phyloP scores from a whole-genome alignment of 2,329 filamentous ascomycete species.

The Aspergillus melleus region DNA sequence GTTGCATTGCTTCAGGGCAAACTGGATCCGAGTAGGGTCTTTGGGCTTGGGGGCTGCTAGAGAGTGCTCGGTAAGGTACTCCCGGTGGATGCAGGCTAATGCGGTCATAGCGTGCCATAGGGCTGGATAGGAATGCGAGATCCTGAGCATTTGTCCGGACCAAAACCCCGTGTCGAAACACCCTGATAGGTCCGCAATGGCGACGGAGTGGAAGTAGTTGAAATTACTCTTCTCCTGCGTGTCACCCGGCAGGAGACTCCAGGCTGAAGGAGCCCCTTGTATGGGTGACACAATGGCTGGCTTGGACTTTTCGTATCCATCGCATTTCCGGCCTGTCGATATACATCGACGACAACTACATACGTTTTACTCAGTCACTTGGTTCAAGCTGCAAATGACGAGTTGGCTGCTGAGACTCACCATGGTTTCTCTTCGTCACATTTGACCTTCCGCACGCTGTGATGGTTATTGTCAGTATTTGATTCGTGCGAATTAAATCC shows the following conservation, averaged over 20 bases:
- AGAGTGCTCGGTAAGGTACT: not conserved
- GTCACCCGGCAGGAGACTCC: not conserved
- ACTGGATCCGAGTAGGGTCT: not conserved
- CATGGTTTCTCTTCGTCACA: conserved; percentile 6
- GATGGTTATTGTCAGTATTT: not conserved
- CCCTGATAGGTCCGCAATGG: not conserved
- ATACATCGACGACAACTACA: conserved; percentile 3
- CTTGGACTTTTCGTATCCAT: not conserved
- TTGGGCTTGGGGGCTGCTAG: not conserved
- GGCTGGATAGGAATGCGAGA: conserved; percentile 2
- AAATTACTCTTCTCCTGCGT: not conserved
- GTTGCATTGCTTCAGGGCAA: conserved; percentile 1
- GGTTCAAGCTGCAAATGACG: not conserved
- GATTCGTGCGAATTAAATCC: not conserved
- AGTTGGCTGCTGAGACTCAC: not conserved
- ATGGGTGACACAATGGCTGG: not conserved
- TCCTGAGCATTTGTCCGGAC: not conserved
- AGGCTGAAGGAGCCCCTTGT: not conserved
- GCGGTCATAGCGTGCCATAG: conserved; percentile 8
- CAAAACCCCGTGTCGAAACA: conserved; percentile 1
- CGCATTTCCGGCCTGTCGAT: conserved; percentile 6
- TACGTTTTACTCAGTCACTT: not conserved
- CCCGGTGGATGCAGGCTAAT: conserved; percentile 4
- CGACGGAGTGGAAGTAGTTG: not conserved
- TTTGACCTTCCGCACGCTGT: conserved; percentile 5